phyloP scores from a whole-genome alignment of 2,329 filamentous ascomycete species.

The Massarina eburnea region DNA sequence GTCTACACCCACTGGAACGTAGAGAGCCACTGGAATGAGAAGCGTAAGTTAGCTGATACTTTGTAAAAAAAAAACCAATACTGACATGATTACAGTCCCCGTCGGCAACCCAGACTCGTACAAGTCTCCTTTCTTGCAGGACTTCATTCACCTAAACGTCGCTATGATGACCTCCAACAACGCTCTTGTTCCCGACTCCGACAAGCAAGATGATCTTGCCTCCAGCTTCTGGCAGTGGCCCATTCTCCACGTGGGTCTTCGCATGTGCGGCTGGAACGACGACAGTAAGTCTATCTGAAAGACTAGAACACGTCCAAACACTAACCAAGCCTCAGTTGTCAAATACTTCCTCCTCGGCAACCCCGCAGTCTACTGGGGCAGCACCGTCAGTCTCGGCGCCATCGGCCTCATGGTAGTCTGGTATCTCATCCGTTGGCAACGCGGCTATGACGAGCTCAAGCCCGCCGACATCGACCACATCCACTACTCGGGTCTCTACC shows the following conservation, averaged over 20 bases:
- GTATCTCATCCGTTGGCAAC: slow-evolving; percentile 94
- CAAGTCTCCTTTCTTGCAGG: slow-evolving; percentile 95
- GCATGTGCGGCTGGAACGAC: slow-evolving; percentile 99
- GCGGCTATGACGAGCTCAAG: slow-evolving; percentile 83
- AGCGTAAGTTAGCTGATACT: slow-evolving; percentile 62
- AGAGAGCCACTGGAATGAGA: slow-evolving; percentile 91
- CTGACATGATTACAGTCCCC: slow-evolving; percentile 64
- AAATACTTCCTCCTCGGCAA: slow-evolving; percentile 99
- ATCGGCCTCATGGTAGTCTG: slow-evolving; percentile 74
- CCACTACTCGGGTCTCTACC: slow-evolving; percentile 90
- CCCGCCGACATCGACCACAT: slow-evolving; percentile 85
- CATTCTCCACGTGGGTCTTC: slow-evolving; percentile 87
- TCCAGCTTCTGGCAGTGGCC: slow-evolving; percentile 99
- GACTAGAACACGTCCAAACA: neutral
- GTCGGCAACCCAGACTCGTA: slow-evolving; percentile 87
- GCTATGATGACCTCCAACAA: slow-evolving; percentile 99
- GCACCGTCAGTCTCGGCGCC: slow-evolving; percentile 74
- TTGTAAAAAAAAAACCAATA: slow-evolving; percentile 11
- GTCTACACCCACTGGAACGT: slow-evolving; percentile 99
- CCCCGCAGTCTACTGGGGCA: slow-evolving; percentile 93
- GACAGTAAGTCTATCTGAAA: slow-evolving; percentile 53
- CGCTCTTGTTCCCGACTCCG: slow-evolving; percentile 92
- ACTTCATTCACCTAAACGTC: slow-evolving; percentile 97
- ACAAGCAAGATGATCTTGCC: slow-evolving; percentile 97
- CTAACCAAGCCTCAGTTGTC: slow-evolving; percentile 55